phyloP scores from a whole-genome alignment of 2,329 filamentous ascomycete species.

The Phaeosphaeriaceae sp. region DNA sequence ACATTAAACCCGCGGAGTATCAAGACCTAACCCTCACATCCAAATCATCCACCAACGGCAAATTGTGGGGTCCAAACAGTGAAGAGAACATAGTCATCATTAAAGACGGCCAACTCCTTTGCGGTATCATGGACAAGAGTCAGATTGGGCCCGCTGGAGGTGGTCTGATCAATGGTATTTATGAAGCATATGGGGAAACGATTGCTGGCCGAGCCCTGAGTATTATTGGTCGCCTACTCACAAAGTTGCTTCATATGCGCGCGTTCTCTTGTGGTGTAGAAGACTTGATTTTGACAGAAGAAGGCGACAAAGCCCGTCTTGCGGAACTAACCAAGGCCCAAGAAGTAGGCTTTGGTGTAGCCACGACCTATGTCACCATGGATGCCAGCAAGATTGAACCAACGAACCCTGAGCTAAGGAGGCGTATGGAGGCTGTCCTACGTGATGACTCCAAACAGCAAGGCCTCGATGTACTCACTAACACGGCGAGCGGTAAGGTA shows the following conservation, averaged over 20 bases:
- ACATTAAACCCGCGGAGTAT: conserved; percentile 80
- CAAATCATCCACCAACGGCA: conserved; percentile 77
- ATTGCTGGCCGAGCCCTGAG: conserved; percentile 87
- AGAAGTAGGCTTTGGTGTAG: conserved; percentile 76
- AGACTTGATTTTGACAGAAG: conserved; percentile 82
- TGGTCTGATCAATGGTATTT: conserved; percentile 88
- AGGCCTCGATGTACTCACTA: conserved; percentile 87
- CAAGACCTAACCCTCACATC: conserved; percentile 80
- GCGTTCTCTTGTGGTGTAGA: conserved; percentile 98
- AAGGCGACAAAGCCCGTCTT: conserved; percentile 75
- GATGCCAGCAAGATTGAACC: conserved; percentile 67
- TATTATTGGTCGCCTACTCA: conserved; percentile 86
- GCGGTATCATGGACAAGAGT: conserved; percentile 92
- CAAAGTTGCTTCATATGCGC: conserved; percentile 87
- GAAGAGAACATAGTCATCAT: conserved; percentile 86
- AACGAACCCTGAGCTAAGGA: conserved; percentile 73
- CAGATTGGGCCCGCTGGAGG: conserved; percentile 89
- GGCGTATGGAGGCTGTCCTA: conserved; percentile 84
- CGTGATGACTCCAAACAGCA: conserved; percentile 91
- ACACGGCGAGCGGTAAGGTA: conserved; percentile 70
- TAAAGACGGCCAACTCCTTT: conserved; percentile 84
- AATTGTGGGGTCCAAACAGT: conserved; percentile 74
- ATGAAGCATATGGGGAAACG: conserved; percentile 90
- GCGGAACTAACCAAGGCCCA: conserved; percentile 72
- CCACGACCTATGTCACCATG: conserved; percentile 86